phyloP scores from a whole-genome alignment of 2,329 filamentous ascomycete genomes.

The Venturiaceae sp. region DNA sequence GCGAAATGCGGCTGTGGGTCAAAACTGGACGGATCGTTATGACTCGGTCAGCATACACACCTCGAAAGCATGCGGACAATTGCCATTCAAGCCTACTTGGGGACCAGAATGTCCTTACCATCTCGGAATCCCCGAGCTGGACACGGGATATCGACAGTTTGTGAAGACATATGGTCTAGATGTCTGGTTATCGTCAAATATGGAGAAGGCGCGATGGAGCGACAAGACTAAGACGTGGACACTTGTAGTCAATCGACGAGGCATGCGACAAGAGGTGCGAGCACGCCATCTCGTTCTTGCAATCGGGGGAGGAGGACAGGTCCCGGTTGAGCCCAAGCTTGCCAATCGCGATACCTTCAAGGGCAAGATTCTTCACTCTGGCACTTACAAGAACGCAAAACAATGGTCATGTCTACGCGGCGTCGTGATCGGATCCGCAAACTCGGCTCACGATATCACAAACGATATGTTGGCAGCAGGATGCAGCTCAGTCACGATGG shows the following conservation, averaged over 20 bases:
- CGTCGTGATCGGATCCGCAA: conserved; percentile 58
- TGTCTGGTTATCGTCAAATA: conserved; percentile 2
- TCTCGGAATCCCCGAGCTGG: neutral
- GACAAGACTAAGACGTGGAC: conserved; percentile 60
- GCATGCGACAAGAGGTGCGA: neutral
- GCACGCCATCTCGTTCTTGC: conserved; percentile 42
- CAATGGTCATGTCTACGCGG: conserved; percentile 45
- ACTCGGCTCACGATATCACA: conserved; percentile 59
- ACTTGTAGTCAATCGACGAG: conserved; percentile 32
- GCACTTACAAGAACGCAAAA: conserved; percentile 30
- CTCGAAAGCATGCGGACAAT: conserved; percentile 2
- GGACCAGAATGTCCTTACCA: conserved; percentile 9
- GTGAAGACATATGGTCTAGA: conserved; percentile 5
- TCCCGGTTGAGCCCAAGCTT: conserved; percentile 58
- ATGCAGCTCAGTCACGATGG: conserved; percentile 51
- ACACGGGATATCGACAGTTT: conserved; percentile 57
- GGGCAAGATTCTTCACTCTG: conserved; percentile 43
- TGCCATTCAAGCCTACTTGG: conserved; percentile 9
- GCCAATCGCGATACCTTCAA: conserved; percentile 44
- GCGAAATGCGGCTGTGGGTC: conserved; percentile 46
- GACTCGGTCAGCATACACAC: conserved; percentile 25
- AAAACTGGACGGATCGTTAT: conserved; percentile 55
- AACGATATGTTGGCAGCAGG: conserved; percentile 60
- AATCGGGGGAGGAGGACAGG: conserved; percentile 57
- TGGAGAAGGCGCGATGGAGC: conserved; percentile 25